Conservation (phyloP, 148 eudicot species). For the Persicaria maculosa region DNA sequence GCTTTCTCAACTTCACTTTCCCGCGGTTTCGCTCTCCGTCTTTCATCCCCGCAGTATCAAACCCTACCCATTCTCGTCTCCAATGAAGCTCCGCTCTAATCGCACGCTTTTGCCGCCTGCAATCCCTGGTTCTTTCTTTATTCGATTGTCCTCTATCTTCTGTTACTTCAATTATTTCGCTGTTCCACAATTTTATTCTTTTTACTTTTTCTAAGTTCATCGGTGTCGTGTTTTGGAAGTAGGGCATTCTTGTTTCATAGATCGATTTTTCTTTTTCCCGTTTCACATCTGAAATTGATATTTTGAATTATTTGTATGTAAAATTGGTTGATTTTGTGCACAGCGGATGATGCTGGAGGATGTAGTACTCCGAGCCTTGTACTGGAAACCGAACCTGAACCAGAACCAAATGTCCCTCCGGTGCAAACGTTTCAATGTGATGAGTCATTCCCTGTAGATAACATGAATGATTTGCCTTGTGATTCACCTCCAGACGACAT, state of each 20-base stretch:
- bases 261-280: not conserved
- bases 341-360: not conserved
- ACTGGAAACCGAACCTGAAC: not conserved
- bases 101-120: not conserved
- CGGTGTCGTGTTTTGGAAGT: not conserved
- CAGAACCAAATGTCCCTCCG: not conserved
- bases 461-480: not conserved
- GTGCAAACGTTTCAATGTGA: not conserved
- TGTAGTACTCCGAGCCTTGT: not conserved
- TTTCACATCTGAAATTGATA: not conserved
- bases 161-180: not conserved
- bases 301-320: not conserved
- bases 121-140: not conserved
- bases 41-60: not conserved
- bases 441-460: not conserved
- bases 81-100: conserved; percentile 10
- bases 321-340: not conserved
- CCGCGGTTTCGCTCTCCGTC: conserved; percentile 4
- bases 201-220: not conserved
- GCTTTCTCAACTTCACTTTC: not conserved
- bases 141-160: not conserved
- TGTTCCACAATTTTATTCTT: not conserved
- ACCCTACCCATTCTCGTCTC: conserved; percentile 8
- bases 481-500: not conserved
- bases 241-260: not conserved